A percentile compares a stretch with the other conserved stretches of the same genome.
Evolutionary conservation across 495 filamentous ascomycete genomes (phyloP).

Genomic region (Tuber indicum): DNA sequence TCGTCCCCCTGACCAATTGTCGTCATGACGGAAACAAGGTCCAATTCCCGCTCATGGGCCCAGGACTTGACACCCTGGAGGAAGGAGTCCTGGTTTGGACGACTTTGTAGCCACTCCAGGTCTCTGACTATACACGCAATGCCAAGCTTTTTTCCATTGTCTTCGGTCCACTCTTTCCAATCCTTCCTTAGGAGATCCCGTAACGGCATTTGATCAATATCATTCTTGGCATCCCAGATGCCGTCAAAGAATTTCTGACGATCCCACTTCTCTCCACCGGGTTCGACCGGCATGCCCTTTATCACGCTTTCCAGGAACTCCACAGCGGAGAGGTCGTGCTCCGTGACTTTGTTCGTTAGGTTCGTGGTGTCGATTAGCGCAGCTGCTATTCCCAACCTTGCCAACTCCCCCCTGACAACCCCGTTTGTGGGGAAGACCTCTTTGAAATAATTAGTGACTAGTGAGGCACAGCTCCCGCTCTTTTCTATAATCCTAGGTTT

Average conservation of each 20-base stretch:
- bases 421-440: constrained; percentile 51
- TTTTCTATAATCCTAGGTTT: constrained; percentile 61
- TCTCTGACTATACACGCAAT: constrained; percentile 67
- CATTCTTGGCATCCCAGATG: constrained; percentile 61
- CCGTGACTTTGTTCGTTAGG: constrained; percentile 68
- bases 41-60: constrained; percentile 53
- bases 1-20: constrained; percentile 46
- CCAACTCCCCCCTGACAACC: constrained; percentile 49
- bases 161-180: constrained; percentile 82
- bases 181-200: constrained; percentile 78
- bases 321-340: constrained; percentile 59
- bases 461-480: constrained; percentile 65
- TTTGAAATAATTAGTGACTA: constrained; percentile 61
- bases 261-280: constrained; percentile 48
- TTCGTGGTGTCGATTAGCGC: constrained; percentile 82
- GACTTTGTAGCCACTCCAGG: constrained; percentile 45
- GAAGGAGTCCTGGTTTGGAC: constrained; percentile 45
- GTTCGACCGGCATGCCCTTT: constrained; percentile 9
- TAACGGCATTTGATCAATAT: constrained; percentile 60
- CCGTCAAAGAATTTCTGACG: constrained; percentile 55
- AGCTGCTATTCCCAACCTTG: constrained; percentile 68
- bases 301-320: constrained; percentile 54
- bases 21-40: constrained; percentile 73
- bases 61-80: constrained; percentile 51
- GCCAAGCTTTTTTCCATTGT: constrained; percentile 53